Evolutionary conservation across 106 monocot species (phyloP).

Genomic region (Acorus gramineus): DNA sequence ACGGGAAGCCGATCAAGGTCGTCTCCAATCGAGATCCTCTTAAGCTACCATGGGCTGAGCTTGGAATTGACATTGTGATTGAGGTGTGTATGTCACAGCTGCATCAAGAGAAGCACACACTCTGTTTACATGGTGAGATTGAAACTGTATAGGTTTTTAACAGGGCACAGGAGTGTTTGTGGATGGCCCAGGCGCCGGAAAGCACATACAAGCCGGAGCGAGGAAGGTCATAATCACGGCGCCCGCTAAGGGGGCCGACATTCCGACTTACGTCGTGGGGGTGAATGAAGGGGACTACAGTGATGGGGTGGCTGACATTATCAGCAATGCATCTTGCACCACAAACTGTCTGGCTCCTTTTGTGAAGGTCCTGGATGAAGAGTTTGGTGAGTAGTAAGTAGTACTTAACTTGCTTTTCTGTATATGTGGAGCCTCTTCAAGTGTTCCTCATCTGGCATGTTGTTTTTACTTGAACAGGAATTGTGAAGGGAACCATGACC

Average conservation of each 20-base stretch:
- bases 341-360: constrained; percentile 97
- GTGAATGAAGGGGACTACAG: constrained; percentile 90
- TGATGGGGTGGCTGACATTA: constrained; percentile 65
- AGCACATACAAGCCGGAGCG: constrained; percentile 96
- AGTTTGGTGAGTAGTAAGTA: constrained; percentile 44
- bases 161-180: constrained; percentile 99
- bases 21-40: constrained; percentile 81
- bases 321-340: constrained; percentile 99
- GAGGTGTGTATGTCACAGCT: constrained; percentile 39
- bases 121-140: neutral
- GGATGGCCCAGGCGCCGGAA: constrained; percentile 93
- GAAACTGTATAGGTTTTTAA: neutral
- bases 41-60: constrained; percentile 91
- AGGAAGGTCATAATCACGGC: constrained; percentile 98
- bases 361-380: constrained; percentile 91
- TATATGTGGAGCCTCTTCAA: neutral
- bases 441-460: neutral
- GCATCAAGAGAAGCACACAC: neutral
- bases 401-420: neutral
- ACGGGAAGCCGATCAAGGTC: constrained; percentile 83
- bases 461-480: constrained; percentile 34
- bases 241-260: constrained; percentile 93
- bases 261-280: constrained; percentile 88
- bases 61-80: constrained; percentile 97
- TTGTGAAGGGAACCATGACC: constrained; percentile 99